Evolutionary conservation across 345 rosid genomes (phyloP).

Genomic region (Hibiscus trionum): DNA sequence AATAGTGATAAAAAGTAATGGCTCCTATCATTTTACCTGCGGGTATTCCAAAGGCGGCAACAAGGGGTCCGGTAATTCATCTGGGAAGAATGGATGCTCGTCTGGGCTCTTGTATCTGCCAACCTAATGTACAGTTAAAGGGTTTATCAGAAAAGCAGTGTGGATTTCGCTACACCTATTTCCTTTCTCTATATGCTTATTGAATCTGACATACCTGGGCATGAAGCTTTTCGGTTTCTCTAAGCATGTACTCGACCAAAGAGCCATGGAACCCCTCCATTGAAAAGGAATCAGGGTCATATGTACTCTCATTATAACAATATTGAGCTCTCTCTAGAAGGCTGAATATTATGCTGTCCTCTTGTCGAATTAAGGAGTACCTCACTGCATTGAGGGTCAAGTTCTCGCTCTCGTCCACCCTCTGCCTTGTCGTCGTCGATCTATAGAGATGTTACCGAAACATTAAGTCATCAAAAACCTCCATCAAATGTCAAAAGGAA

Average conservation of each 20-base stretch:
- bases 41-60: constrained; percentile 60
- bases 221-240: constrained; percentile 84
- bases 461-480: neutral
- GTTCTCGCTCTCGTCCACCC: constrained; percentile 71
- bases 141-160: neutral
- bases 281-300: constrained; percentile 60
- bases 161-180: neutral
- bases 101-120: constrained; percentile 68
- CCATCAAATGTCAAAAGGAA: neutral
- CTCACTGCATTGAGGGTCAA: constrained; percentile 71
- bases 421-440: constrained; percentile 30
- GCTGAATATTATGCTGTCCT: constrained; percentile 82
- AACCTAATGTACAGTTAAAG: constrained; percentile 27
- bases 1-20: neutral
- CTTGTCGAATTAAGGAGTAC: constrained; percentile 75
- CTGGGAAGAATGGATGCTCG: constrained; percentile 66
- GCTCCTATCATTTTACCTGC: constrained; percentile 1
- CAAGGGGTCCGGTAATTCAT: constrained; percentile 42
- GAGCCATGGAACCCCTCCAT: constrained; percentile 81
- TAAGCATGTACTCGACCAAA: constrained; percentile 71
- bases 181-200: neutral
- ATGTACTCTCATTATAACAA: constrained; percentile 72
- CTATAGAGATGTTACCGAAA: constrained; percentile 28
- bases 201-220: constrained; percentile 39
- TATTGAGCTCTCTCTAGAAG: constrained; percentile 83